phyloP scores from a whole-genome alignment of 2,329 filamentous ascomycete species.

The Diaporthe sp. region DNA sequence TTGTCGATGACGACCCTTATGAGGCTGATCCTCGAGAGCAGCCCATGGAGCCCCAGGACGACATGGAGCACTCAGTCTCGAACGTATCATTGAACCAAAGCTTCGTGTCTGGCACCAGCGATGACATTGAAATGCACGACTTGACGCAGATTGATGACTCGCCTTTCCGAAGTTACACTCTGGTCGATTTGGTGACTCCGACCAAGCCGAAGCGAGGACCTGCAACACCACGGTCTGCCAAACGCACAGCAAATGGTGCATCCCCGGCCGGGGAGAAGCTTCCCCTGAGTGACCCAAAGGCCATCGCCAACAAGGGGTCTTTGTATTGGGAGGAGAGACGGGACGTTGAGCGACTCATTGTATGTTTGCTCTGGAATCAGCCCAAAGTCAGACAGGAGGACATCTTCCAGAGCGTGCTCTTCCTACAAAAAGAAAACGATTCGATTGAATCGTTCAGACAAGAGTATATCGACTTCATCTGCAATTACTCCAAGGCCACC shows the following conservation, averaged over 20 bases:
- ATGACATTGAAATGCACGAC: constrained; percentile 34
- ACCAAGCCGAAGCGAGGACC: constrained; percentile 11
- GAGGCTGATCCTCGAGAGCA: constrained; percentile 32
- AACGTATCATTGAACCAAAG: not conserved
- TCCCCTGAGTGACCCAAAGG: constrained; percentile 20
- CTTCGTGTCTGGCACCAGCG: constrained; percentile 9
- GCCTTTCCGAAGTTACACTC: not conserved
- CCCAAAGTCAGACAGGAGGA: constrained; percentile 25
- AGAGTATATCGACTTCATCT: constrained; percentile 6
- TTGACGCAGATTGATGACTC: constrained; percentile 31
- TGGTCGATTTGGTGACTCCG: constrained; percentile 14
- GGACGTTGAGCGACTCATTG: constrained; percentile 41
- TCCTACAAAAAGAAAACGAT: constrained; percentile 5
- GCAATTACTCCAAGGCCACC: not conserved
- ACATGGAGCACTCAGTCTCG: constrained; percentile 35
- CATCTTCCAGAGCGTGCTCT: constrained; percentile 21
- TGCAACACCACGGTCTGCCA: not conserved
- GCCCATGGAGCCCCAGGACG: constrained; percentile 29
- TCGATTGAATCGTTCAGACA: not conserved
- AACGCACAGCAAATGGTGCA: not conserved
- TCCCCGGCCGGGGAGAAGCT: not conserved
- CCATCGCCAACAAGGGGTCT: constrained; percentile 38
- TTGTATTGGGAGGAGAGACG: constrained; percentile 36
- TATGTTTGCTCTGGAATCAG: constrained; percentile 35
- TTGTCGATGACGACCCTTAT: constrained; percentile 57